Evolutionary conservation across 2,329 filamentous ascomycete genomes (phyloP), one percentile per base, ranked within the genome.

Genomic region (Beauveria sp.): DNA sequence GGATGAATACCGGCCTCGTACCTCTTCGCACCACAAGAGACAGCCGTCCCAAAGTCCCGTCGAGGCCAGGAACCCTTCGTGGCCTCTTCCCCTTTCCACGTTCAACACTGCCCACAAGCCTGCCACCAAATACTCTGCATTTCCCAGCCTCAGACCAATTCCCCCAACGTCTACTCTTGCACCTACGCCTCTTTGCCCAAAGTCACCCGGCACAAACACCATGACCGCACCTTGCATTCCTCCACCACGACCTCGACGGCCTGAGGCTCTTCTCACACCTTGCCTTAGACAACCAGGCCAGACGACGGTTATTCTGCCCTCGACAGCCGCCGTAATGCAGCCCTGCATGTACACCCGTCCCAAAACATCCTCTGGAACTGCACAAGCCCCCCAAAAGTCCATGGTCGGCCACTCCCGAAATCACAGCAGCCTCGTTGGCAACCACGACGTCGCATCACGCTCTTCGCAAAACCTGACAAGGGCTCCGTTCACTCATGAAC

Each of bases 121-220:
- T 10, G 64, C 67, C 10, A 66, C 70, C 20, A 73, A 71, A 3
- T 78, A 78, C 63, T 78, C 77, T 1, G 70, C 77, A 45, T 79
- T 78, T 62, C 77, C 77, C 5, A 78, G 45, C 28, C 9, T 56
- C 10, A 51, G 34, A 14, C 46, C 50, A 53, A n/a, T 9, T 1
- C 58, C 47, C 12, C 26, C 7, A 2, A 18, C 20, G 2, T 20
- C 49, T 4, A 40, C 49, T 18, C 50, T 46, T 18, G 28, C 47
- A 4, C 28, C 58, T 9, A 7, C 42, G 9, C 42, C 50, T 8
- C 50, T 60, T 2, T 54, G 42, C 18, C 64, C n/a, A 51, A 55
- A 9, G 51, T 52, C 20, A 42, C n/a, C 60, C 60, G 4, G 22
- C 50, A 14, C 61, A 49, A n/a, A 18, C 18, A 24, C 49, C 50